phyloP scores from a whole-genome alignment of 257 asterid genomes.

The Solanum sparsipilum region DNA sequence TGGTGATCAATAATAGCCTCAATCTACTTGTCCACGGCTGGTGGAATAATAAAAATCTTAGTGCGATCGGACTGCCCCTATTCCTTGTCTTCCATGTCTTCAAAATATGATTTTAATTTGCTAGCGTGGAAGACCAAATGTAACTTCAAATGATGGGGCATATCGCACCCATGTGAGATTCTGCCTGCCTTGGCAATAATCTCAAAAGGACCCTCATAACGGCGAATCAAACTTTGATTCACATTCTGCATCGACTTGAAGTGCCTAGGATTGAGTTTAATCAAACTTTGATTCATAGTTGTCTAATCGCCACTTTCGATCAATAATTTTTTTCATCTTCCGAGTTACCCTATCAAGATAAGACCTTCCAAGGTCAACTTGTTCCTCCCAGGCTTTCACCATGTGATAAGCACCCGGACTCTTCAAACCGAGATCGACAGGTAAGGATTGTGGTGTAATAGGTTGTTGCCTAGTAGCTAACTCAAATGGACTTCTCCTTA shows the following conservation, averaged over 20 bases:
- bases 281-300: neutral
- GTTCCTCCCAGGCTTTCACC: too few relatives aligned
- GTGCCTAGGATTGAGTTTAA: neutral
- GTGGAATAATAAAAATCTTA: neutral
- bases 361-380: too few relatives aligned
- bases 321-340: too few relatives aligned
- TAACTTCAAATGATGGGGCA: neutral
- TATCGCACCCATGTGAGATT: neutral
- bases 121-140: neutral
- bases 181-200: neutral
- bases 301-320: neutral
- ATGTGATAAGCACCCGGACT: too few relatives aligned
- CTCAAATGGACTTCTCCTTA: neutral
- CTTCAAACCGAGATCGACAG: too few relatives aligned
- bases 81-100: neutral
- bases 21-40: too few relatives aligned
- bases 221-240: too few relatives aligned
- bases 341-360: too few relatives aligned
- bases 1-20: neutral
- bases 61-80: neutral
- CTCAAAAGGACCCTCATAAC: neutral
- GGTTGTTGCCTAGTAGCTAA: neutral
- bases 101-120: neutral
- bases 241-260: neutral
- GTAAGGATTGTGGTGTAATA: neutral